Evolutionary conservation across 495 filamentous ascomycete genomes (phyloP).

Genomic region (Talaromyces wortmannii): DNA sequence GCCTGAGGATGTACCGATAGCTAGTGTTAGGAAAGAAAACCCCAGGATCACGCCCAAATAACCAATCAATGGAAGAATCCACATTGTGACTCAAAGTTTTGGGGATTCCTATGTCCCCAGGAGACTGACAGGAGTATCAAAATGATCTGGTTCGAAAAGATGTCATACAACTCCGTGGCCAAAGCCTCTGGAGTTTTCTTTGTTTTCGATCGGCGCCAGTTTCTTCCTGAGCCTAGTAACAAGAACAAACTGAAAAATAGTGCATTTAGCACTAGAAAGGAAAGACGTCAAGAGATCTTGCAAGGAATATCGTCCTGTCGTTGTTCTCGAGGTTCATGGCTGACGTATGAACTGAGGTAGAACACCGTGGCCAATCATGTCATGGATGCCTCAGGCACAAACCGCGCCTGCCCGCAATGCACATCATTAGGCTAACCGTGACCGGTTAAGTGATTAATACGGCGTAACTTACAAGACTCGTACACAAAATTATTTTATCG

Average conservation of each 20-base stretch:
- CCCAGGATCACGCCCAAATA: slow-evolving; percentile 82
- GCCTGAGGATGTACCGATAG: slow-evolving; percentile 60
- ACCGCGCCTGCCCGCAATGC: background rate
- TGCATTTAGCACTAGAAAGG: background rate
- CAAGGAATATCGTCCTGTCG: background rate
- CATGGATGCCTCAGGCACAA: background rate
- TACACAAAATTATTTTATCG: too few species aligned
- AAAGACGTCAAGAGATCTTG: background rate
- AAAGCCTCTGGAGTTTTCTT: too few species aligned
- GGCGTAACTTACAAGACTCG: too few species aligned
- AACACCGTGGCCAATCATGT: background rate
- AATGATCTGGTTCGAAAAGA: background rate
- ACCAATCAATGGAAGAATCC: slow-evolving; percentile 84
- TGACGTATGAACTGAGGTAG: background rate
- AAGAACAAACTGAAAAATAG: too few species aligned
- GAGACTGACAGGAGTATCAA: background rate
- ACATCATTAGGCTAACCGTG: too few species aligned
- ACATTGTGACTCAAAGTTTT: slow-evolving; percentile 50
- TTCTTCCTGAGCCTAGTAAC: too few species aligned
- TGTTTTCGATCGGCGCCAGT: too few species aligned
- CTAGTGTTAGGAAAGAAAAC: slow-evolving; percentile 87
- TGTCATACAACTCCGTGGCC: too few species aligned
- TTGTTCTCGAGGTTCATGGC: background rate
- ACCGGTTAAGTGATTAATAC: too few species aligned
- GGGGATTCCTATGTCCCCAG: background rate